phyloP scores from a whole-genome alignment of 768 basidiomycete species.

The Phanerodontia chrysosporium region DNA sequence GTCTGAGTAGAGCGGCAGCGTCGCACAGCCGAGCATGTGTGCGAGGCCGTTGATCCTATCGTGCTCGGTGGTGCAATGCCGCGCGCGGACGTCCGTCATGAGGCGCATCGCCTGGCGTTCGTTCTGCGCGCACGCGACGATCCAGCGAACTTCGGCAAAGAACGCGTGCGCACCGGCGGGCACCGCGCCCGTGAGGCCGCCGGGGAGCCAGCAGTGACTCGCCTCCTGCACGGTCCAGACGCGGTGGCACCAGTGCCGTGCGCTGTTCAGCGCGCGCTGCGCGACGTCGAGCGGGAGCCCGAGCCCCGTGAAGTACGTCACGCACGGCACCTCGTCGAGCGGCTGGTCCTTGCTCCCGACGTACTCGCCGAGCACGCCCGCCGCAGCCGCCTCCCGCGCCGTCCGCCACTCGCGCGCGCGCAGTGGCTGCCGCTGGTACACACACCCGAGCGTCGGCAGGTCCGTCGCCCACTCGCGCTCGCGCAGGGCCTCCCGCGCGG shows the following conservation, averaged over 20 bases:
- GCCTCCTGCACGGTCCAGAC: background rate
- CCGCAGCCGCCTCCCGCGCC: background rate
- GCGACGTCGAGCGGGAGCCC: background rate
- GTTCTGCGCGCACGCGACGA: background rate
- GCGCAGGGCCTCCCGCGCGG: background rate
- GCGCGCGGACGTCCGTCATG: background rate
- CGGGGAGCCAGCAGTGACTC: background rate
- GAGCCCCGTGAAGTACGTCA: background rate
- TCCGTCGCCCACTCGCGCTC: background rate
- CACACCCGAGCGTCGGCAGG: background rate
- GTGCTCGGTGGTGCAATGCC: background rate
- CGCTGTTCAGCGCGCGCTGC: background rate
- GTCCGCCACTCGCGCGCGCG: background rate
- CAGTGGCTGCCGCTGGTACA: background rate
- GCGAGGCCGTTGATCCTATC: background rate
- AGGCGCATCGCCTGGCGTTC: background rate
- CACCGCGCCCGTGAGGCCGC: background rate
- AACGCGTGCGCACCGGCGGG: background rate
- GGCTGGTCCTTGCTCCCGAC: background rate
- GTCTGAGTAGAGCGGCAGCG: background rate
- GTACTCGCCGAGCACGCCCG: background rate
- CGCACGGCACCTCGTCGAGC: background rate
- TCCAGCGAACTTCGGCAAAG: background rate
- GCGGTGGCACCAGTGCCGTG: background rate
- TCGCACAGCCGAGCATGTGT: background rate